Evolutionary conservation across 305 asterid species (phyloP).

Genomic region (Petunia hybrid): DNA sequence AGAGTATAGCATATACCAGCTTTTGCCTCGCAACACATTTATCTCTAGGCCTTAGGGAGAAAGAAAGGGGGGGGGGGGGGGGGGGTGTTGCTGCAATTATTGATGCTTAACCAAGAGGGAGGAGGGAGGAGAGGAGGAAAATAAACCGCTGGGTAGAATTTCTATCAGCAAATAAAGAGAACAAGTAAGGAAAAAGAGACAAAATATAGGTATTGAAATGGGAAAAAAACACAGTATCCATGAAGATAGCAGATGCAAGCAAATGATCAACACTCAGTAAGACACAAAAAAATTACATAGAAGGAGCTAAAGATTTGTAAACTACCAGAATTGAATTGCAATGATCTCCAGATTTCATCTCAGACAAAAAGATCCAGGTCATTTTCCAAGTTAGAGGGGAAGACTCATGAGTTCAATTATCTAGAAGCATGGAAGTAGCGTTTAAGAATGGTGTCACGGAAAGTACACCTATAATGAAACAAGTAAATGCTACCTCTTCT

Average conservation of each 20-base stretch:
- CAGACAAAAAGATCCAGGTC: not conserved
- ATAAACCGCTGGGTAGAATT: too few species aligned
- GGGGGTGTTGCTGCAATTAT: not conserved
- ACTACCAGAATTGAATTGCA: not conserved
- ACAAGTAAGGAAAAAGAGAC: not conserved
- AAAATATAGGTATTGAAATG: not conserved
- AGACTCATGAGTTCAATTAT: not conserved
- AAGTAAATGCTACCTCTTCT: slow-evolving; percentile 56
- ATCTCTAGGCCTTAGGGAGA: not conserved
- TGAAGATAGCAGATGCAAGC: not conserved
- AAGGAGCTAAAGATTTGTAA: not conserved
- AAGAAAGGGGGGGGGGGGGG: too few species aligned
- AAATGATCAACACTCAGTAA: not conserved
- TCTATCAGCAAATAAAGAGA: not conserved
- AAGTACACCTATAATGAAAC: not conserved
- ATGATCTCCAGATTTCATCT: not conserved
- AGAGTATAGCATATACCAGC: not conserved
- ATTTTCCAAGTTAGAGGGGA: slow-evolving; percentile 14
- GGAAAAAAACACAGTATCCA: not conserved
- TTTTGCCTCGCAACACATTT: not conserved
- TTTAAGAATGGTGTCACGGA: not conserved
- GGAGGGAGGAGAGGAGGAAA: not conserved
- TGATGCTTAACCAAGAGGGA: not conserved
- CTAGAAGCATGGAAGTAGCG: not conserved
- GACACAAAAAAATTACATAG: not conserved